Conservation (phyloP, 148 eudicot genomes). For the Diospyros lotus region DNA sequence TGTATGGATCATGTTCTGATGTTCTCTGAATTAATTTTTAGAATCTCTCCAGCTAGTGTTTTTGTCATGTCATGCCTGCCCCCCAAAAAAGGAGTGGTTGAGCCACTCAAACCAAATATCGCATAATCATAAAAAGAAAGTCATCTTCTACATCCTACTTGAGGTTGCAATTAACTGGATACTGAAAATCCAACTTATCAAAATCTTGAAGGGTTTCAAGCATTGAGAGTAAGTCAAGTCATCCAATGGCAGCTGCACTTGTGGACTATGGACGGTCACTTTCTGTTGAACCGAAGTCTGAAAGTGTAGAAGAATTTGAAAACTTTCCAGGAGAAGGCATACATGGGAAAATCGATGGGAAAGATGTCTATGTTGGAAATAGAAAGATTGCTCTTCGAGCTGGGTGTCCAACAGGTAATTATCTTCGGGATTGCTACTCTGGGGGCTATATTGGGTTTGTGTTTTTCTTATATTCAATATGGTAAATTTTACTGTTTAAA, state of each 20-base stretch:
- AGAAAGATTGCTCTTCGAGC: constrained; percentile 59
- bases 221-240: constrained; percentile 90
- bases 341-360: constrained; percentile 64
- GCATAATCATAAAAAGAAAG: too few species aligned
- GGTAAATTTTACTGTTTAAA: not conserved
- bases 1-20: too few species aligned
- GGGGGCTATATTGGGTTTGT: not conserved
- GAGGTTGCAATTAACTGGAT: not conserved
- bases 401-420: constrained; percentile 53
- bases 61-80: too few species aligned
- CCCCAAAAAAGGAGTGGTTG: too few species aligned
- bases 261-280: constrained; percentile 53
- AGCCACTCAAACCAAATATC: too few species aligned
- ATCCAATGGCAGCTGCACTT: constrained; percentile 83
- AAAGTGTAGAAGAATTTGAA: constrained; percentile 64
- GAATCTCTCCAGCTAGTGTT: too few species aligned
- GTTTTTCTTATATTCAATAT: not conserved
- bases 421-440: not conserved
- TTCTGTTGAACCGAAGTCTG: constrained; percentile 56
- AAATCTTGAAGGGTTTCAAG: constrained; percentile 67
- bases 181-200: not conserved
- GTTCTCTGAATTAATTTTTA: too few species aligned
- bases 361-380: constrained; percentile 67
- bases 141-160: too few species aligned
- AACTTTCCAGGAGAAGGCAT: constrained; percentile 97